Conservation (phyloP, 2,329 filamentous ascomycete species). For the Fusarium multiceps region DNA sequence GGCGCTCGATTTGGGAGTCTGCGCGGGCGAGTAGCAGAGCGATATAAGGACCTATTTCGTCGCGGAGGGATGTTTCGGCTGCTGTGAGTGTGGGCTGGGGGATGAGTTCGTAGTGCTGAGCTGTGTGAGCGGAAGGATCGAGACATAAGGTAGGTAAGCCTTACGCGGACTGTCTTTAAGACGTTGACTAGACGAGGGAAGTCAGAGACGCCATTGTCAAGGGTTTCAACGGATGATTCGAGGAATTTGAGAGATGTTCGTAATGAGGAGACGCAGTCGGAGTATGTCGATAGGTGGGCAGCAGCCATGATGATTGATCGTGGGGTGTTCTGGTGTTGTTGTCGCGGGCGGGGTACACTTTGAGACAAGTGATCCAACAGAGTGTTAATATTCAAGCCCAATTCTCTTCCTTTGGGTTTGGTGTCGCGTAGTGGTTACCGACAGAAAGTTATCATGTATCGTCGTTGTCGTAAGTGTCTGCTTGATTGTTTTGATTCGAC, state of each 20-base stretch:
- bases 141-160: constrained; percentile 34
- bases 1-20: constrained; percentile 84
- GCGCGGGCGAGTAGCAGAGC: constrained; percentile 81
- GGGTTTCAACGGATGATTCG: constrained; percentile 68
- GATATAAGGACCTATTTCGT: constrained; percentile 91
- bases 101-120: constrained; percentile 90
- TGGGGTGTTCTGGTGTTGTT: constrained; percentile 9
- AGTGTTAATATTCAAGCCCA: neutral
- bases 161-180: constrained; percentile 68
- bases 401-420: neutral
- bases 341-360: constrained; percentile 27
- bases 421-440: no score
- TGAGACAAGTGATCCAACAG: neutral
- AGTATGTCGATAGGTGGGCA: constrained; percentile 56
- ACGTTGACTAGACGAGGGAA: constrained; percentile 66
- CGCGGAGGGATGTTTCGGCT: constrained; percentile 85
- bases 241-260: constrained; percentile 70
- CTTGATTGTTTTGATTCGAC: constrained; percentile 16
- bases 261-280: constrained; percentile 69
- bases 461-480: neutral
- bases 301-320: constrained; percentile 38
- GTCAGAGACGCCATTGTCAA: constrained; percentile 67
- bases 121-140: neutral
- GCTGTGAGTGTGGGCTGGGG: constrained; percentile 83
- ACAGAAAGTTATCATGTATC: neutral